Evolutionary conservation across 2,329 filamentous ascomycete genomes (phyloP).

Genomic region (Boeremia exigua): DNA sequence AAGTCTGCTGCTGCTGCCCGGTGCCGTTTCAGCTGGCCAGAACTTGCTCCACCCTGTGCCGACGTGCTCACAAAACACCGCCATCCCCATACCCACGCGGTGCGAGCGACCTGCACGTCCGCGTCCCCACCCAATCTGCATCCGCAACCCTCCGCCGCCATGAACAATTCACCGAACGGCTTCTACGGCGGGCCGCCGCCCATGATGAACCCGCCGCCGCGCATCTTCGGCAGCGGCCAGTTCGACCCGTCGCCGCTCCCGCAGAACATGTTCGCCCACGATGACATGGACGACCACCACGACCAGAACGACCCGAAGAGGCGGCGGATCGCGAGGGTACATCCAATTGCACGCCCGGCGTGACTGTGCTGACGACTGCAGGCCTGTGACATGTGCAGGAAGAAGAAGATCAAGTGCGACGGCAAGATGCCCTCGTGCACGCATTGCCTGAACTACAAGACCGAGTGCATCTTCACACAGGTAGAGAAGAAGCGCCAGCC

Average conservation of each 20-base stretch:
- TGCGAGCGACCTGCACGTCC: too few species aligned
- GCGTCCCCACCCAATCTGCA: not conserved
- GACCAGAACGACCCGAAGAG: conserved; percentile 79
- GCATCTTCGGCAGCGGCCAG: conserved; percentile 48
- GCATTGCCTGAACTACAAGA: conserved; percentile 98
- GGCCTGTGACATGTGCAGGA: conserved; percentile 96
- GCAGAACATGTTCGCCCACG: conserved; percentile 55
- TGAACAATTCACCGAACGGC: conserved; percentile 43
- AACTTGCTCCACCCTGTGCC: conserved; percentile 24
- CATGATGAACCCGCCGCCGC: conserved; percentile 48
- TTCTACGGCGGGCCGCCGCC: conserved; percentile 45
- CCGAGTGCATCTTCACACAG: conserved; percentile 94
- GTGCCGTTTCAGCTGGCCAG: conserved; percentile 40
- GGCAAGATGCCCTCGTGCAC: conserved; percentile 94
- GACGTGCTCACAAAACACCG: conserved; percentile 33
- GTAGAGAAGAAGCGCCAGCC: conserved; percentile 98
- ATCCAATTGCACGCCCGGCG: conserved; percentile 1
- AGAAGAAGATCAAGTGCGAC: conserved; percentile 97
- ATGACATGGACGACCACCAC: conserved; percentile 59
- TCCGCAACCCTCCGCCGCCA: conserved; percentile 20
- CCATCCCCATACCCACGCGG: conserved; percentile 13
- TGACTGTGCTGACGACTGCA: conserved; percentile 48
- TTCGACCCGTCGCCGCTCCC: conserved; percentile 48
- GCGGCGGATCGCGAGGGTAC: conserved; percentile 84
- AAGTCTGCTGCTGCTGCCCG: conserved; percentile 29